Evolutionary conservation across 306 rosid genomes (phyloP).

Genomic region (Begonia fuchsioides): DNA sequence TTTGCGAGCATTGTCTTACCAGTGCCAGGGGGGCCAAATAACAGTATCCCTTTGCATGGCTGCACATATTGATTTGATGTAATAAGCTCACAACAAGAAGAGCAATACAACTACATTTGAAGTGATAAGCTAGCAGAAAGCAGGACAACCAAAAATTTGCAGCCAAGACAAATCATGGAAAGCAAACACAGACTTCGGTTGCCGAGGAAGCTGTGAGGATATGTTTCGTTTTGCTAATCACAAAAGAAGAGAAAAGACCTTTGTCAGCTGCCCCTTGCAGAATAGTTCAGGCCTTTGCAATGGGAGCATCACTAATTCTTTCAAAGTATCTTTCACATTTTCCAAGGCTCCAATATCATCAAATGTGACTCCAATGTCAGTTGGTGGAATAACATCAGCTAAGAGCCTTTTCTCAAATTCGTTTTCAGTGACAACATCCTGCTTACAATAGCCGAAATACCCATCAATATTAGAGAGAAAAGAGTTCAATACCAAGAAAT

Average conservation of each 20-base stretch:
- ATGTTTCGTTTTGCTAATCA: no score
- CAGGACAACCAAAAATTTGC: no score
- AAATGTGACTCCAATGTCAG: conserved; percentile 94
- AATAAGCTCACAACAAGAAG: no score
- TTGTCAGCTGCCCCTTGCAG: conserved; percentile 98
- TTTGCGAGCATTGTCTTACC: conserved; percentile 99
- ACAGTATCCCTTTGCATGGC: conserved; percentile 98
- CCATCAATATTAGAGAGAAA: conserved; percentile 18
- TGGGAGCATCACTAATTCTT: conserved; percentile 99
- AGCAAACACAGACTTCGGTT: no score
- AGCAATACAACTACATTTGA: no score
- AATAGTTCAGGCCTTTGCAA: conserved; percentile 97
- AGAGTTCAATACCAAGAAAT: not conserved
- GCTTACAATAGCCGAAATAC: not conserved
- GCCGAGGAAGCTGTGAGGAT: no score
- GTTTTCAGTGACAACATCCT: conserved; percentile 95
- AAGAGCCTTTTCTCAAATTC: conserved; percentile 98
- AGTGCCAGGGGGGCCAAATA: conserved; percentile 99
- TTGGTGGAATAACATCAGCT: conserved; percentile 94
- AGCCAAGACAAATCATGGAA: no score
- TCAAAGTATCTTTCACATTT: conserved; percentile 91
- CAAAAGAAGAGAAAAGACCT: conserved; percentile 38
- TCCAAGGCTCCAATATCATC: conserved; percentile 99
- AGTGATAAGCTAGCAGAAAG: no score
- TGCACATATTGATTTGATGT: conserved; percentile 15